Evolutionary conservation across 176 grass and related monocot species (phyloP), one percentile per base, ranked within the genome.

Genomic region (Bothriochloa decipiens): DNA sequence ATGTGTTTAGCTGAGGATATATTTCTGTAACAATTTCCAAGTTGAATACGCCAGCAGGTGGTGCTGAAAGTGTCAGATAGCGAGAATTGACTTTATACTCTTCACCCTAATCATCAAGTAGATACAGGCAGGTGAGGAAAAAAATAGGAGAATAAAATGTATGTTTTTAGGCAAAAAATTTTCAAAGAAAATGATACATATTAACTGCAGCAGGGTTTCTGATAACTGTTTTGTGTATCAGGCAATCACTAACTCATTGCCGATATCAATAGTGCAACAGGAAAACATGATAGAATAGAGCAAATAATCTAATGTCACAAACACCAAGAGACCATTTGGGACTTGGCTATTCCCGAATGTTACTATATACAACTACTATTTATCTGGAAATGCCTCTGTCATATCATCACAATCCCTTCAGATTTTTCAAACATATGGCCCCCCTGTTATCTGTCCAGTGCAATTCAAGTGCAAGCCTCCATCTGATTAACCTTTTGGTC

Each of bases 1-100:
- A 99, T 82, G 96, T 99, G 81, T 99, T 99, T 53, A 90, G 93
- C 65, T 95, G 89, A 74, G 96, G 96, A 87, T 89, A 91, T 74
- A 94, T 99, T 87, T 99, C 93, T 9, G 93, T 99, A 78, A 96
- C 81, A 76, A 96, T 92, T 81, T 99, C 96, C 89, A 99, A 85
- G 60, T 65, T 89, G 87, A 99, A 99, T 64, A 72, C 86, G 62
- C 58, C 62, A 84, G 65, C 68, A 78, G 93, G 96, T 32, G 88
- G 89, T 67, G 88, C 84, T 57, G 75, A 78, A 80, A 99, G 62
- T 6, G 88, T 99, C 71, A 99, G 76, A 84, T 82, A 88, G 77
- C 91, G 93, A 26, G 82, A 88, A 76, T 94, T 68, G 43, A 94
- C 64, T 20, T 76, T 87, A 86, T 94, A 96, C 14, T 96, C 86